Evolutionary conservation across 164 flowering plant genomes (phyloP).

Genomic region (Umbilicus rupestris): DNA sequence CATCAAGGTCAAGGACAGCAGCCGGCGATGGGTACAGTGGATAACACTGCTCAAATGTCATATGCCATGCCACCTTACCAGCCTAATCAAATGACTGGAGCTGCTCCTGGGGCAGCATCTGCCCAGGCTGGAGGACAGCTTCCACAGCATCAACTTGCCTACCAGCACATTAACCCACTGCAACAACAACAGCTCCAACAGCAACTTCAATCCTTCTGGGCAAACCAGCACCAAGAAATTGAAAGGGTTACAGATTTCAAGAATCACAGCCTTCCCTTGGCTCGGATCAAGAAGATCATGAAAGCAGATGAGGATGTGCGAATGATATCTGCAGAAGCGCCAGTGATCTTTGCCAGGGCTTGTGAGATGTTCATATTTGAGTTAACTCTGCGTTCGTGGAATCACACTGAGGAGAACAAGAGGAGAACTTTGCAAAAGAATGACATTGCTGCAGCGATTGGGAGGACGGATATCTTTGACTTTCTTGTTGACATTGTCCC

Average conservation of each 20-base stretch:
- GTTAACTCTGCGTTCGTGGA: constrained; percentile 44
- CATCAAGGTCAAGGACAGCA: constrained; percentile 36
- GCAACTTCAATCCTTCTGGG: constrained; percentile 40
- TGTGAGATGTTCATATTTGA: constrained; percentile 55
- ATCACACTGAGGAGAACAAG: constrained; percentile 51
- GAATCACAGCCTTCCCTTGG: constrained; percentile 51
- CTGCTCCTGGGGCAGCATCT: constrained; percentile 16
- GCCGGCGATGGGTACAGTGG: constrained; percentile 18
- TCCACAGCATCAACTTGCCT: constrained; percentile 33
- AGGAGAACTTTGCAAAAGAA: constrained; percentile 49
- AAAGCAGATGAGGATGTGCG: constrained; percentile 15
- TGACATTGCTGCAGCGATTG: constrained; percentile 44
- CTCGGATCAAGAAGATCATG: constrained; percentile 49
- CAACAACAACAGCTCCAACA: constrained; percentile 41
- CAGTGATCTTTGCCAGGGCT: constrained; percentile 47
- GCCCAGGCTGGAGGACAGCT: constrained; percentile 11
- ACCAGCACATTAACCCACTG: constrained; percentile 37
- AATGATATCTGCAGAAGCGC: constrained; percentile 41
- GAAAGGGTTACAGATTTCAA: constrained; percentile 42
- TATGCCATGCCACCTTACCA: constrained; percentile 23
- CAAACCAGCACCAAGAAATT: constrained; percentile 33
- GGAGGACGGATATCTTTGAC: constrained; percentile 46
- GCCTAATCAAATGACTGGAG: constrained; percentile 16
- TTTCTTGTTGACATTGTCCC: constrained; percentile 51
- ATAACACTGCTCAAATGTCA: constrained; percentile 18